Base-by-base conservation (phyloP, 2,329 filamentous ascomycete genomes). In the Penicillium freii region DNA sequence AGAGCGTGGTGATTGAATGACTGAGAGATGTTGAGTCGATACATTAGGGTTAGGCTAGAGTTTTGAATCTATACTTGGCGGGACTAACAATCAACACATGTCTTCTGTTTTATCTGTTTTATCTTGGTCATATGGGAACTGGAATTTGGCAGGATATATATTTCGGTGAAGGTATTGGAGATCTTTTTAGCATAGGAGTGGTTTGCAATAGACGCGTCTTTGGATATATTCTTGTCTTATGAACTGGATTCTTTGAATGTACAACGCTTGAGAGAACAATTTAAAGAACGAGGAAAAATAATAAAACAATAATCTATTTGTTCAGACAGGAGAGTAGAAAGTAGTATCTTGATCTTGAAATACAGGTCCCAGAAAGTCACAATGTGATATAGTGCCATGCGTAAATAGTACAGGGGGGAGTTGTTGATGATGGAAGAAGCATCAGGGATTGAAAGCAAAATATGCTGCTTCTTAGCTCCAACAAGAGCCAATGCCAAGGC, bases 301-400 rank as follows among this genome's bases (percentile, higher is more conserved):
- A n/a, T 19, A 42, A 45, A 50, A 55, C 29, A 43, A 54, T 48
- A 40, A 45, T 61, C 43, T 56, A 66, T 66, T 43, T 66, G 59
- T 66, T 66, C 47, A 63, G 57, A 62, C 60, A 61, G 62, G 62
- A 64, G 64, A 66, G 64, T 64, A 59, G 58, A 62, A 64, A 59
- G 53, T 59, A 58, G 59, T 56, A 64, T 64, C 61, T 59, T 57
- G 36, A 58, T 60, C 49, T 61, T 65, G 62, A 62, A 65, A 59
- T 67, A 65, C 64, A 66, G 56, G 56, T 64, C 54, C 51, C 56
- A 58, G 57, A 65, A 57, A 51, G 45, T 52, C 54, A 51, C 53
- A 56, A 54, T 47, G 38, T 63, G 63, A 63, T 66, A 58, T 59
- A 57, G 54, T 62, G 63, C 59, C 57, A 60, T 60, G 60, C 57